phyloP scores from a whole-genome alignment of 1,284 basidiomycete species.

The Ceratobasidium theobromae region DNA sequence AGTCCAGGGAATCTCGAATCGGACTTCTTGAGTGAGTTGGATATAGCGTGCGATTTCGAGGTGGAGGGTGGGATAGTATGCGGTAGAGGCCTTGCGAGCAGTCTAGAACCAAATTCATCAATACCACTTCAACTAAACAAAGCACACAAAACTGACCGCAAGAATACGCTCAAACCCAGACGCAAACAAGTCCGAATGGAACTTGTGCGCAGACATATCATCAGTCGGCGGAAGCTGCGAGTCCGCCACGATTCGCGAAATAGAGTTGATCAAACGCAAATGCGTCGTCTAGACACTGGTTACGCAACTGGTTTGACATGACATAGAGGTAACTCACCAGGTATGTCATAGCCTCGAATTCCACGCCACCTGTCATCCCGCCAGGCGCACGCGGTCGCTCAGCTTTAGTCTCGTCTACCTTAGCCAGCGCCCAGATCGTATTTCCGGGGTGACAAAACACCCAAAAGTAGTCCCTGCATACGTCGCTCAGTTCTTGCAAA shows the following conservation, averaged over 20 bases:
- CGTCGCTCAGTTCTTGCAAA: conserved; percentile 82
- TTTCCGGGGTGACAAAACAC: conserved; percentile 97
- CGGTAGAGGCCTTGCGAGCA: conserved; percentile 86
- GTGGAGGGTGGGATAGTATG: conserved; percentile 90
- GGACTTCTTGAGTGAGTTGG: conserved; percentile 59
- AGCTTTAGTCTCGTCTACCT: conserved; percentile 80
- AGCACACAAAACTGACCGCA: conserved; percentile 49
- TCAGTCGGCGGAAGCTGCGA: conserved; percentile 64
- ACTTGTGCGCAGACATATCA: conserved; percentile 72
- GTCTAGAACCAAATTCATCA: conserved; percentile 56
- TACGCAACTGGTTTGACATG: not conserved
- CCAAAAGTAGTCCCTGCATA: conserved; percentile 98
- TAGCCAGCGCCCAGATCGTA: conserved; percentile 78
- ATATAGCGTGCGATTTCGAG: conserved; percentile 88
- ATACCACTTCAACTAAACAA: not conserved
- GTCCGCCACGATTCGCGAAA: conserved; percentile 63
- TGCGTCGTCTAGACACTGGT: conserved; percentile 66
- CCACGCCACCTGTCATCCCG: conserved; percentile 98
- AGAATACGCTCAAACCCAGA: conserved; percentile 85
- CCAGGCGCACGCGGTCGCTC: conserved; percentile 93
- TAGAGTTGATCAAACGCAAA: conserved; percentile 77
- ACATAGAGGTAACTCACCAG: conserved; percentile 60
- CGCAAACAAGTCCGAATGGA: conserved; percentile 82
- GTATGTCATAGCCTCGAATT: conserved; percentile 96
- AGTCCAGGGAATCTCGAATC: conserved; percentile 73